phyloP scores from a whole-genome alignment of 495 filamentous ascomycete species.

The Annulohypoxylon stygium region DNA sequence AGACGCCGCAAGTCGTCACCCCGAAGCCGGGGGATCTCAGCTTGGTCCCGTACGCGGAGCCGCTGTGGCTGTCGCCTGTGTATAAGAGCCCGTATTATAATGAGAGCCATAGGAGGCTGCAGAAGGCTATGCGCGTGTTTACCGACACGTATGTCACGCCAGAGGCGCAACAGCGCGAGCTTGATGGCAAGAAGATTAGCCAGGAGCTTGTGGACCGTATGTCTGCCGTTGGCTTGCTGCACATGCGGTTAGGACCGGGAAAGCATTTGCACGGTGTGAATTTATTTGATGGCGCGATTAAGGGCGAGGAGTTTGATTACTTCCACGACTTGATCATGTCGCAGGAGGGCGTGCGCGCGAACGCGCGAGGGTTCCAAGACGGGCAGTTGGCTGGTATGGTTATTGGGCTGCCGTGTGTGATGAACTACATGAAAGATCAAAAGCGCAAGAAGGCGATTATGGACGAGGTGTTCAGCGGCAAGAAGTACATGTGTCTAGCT shows the following conservation, averaged over 20 bases:
- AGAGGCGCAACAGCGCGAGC: conserved; percentile 84
- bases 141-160: conserved; percentile 77
- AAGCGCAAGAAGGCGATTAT: conserved; percentile 74
- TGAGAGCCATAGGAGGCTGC: conserved; percentile 77
- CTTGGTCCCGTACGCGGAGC: conserved; percentile 83
- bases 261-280: conserved; percentile 80
- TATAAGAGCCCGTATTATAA: conserved; percentile 89
- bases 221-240: conserved; percentile 78
- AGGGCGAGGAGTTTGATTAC: conserved; percentile 87
- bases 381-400: conserved; percentile 82
- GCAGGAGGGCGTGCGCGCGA: conserved; percentile 79
- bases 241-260: conserved; percentile 87
- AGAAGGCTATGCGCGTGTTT: conserved; percentile 80
- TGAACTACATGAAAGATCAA: conserved; percentile 80
- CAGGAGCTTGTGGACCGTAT: conserved; percentile 84
- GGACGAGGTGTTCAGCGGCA: conserved; percentile 79
- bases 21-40: conserved; percentile 78
- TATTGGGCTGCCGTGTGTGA: conserved; percentile 83
- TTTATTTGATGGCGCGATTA: conserved; percentile 76
- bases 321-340: conserved; percentile 83
- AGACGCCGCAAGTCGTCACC: conserved; percentile 80
- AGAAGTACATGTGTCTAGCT: conserved; percentile 89
- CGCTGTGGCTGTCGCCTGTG: conserved; percentile 80
- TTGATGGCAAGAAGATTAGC: conserved; percentile 77
- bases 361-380: conserved; percentile 75